These are phyloP conservation scores for Aspergillus affinis DNA, from an alignment of 495 filamentous ascomycete genomes.

Conservation along the genomic window DNA sequence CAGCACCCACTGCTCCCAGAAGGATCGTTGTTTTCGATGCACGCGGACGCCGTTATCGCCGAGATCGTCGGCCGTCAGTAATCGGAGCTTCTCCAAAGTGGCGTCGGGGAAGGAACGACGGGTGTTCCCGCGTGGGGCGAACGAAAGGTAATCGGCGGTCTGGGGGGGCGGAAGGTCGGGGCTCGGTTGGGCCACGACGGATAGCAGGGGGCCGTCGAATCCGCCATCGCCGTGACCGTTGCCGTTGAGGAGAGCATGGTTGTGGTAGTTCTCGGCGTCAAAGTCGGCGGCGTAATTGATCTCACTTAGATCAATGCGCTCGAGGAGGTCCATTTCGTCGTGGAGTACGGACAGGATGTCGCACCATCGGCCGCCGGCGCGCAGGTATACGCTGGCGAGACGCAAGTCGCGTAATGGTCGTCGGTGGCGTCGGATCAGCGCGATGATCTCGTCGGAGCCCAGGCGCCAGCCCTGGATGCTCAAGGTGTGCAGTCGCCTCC, in stretches of 20 bases:
- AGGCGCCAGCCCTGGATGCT: constrained; percentile 67
- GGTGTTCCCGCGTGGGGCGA: constrained; percentile 14
- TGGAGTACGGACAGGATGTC: constrained; percentile 58
- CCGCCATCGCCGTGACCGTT: not conserved
- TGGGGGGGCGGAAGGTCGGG: constrained; percentile 7
- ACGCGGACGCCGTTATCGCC: constrained; percentile 59
- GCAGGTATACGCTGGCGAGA: constrained; percentile 57
- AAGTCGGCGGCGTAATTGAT: constrained; percentile 62
- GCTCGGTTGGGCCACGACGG: constrained; percentile 15
- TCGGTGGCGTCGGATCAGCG: constrained; percentile 55
- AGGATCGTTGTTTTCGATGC: constrained; percentile 49
- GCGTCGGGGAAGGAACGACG: constrained; percentile 25
- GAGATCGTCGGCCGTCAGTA: constrained; percentile 46
- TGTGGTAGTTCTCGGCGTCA: constrained; percentile 33
- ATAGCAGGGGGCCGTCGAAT: constrained; percentile 1
- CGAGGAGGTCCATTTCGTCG: constrained; percentile 56
- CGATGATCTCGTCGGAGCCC: constrained; percentile 57
- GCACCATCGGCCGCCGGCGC: constrained; percentile 58
- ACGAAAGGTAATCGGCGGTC: constrained; percentile 14
- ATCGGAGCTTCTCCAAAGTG: constrained; percentile 24
- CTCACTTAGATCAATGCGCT: constrained; percentile 59
- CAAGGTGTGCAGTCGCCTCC: constrained; percentile 61
- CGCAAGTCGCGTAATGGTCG: constrained; percentile 56
- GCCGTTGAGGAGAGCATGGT: constrained; percentile 15
- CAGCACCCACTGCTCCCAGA: constrained; percentile 69